Conservation (phyloP, 2,329 filamentous ascomycete genomes). For the Trichoderma citrinoviride region DNA sequence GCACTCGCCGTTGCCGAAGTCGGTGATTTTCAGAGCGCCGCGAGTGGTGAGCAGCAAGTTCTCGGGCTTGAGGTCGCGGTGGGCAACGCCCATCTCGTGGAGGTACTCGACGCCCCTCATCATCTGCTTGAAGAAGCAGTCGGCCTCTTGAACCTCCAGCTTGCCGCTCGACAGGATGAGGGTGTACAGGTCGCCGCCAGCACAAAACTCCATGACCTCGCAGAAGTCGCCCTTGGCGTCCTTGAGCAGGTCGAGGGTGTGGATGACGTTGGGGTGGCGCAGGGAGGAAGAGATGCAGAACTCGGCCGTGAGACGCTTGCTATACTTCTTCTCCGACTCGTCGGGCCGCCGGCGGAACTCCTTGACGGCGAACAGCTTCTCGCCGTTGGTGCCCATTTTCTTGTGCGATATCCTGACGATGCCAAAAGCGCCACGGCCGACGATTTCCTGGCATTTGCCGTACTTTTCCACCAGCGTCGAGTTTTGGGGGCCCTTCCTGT, state of each 20-base stretch:
- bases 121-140: constrained; percentile 98
- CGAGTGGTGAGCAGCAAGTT: constrained; percentile 91
- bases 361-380: constrained; percentile 96
- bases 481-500: constrained; percentile 73
- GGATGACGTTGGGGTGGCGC: constrained; percentile 95
- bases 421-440: constrained; percentile 93
- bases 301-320: constrained; percentile 93
- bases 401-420: constrained; percentile 98
- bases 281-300: constrained; percentile 98
- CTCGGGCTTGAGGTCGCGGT: constrained; percentile 94
- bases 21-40: constrained; percentile 93
- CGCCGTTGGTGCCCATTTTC: constrained; percentile 74
- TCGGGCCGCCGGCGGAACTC: constrained; percentile 93
- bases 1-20: constrained; percentile 98
- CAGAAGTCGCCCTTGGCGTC: constrained; percentile 97
- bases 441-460: constrained; percentile 95
- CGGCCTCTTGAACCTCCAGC: constrained; percentile 86
- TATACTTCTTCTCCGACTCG: constrained; percentile 95
- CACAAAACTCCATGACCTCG: constrained; percentile 99
- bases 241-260: constrained; percentile 91
- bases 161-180: constrained; percentile 88
- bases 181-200: constrained; percentile 92
- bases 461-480: constrained; percentile 88
- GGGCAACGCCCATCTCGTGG: constrained; percentile 98
- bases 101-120: constrained; percentile 99